Evolutionary conservation across 495 filamentous ascomycete genomes (phyloP).

Genomic region (Daldinia decipiens): DNA sequence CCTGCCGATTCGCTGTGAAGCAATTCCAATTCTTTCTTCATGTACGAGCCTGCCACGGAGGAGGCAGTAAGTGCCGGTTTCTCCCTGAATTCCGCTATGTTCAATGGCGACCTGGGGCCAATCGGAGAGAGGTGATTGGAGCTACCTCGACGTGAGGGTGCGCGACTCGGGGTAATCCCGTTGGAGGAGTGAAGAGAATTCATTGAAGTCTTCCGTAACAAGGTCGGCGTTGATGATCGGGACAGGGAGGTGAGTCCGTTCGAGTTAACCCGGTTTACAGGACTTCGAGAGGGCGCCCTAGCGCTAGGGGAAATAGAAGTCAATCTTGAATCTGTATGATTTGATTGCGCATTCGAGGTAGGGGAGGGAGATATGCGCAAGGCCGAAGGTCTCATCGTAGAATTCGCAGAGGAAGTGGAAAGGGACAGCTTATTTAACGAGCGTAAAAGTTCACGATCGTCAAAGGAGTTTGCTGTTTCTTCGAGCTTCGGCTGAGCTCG

Average conservation of each 20-base stretch:
- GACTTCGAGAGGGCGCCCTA: slow-evolving; percentile 58
- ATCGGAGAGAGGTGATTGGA: slow-evolving; percentile 59
- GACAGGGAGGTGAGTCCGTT: slow-evolving; percentile 46
- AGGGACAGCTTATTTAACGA: slow-evolving; percentile 57
- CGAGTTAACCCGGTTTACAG: slow-evolving; percentile 58
- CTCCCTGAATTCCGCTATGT: slow-evolving; percentile 54
- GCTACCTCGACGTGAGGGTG: slow-evolving; percentile 59
- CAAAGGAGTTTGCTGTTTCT: slow-evolving; percentile 31
- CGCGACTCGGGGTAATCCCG: slow-evolving; percentile 52
- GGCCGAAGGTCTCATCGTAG: slow-evolving; percentile 40
- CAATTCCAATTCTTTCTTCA: slow-evolving; percentile 72
- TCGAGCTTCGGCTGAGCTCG: slow-evolving; percentile 31
- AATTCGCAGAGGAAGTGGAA: slow-evolving; percentile 46
- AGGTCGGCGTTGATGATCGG: slow-evolving; percentile 60
- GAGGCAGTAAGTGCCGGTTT: slow-evolving; percentile 66
- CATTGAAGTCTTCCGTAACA: slow-evolving; percentile 64
- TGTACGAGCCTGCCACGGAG: slow-evolving; percentile 74
- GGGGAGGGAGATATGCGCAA: slow-evolving; percentile 44
- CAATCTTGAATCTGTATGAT: slow-evolving; percentile 8
- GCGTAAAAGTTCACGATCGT: slow-evolving; percentile 51
- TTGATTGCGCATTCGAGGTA: slow-evolving; percentile 17
- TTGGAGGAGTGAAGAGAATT: slow-evolving; percentile 62
- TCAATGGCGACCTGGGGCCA: slow-evolving; percentile 50
- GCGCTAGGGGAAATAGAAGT: slow-evolving; percentile 50
- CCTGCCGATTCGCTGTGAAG: slow-evolving; percentile 64